Base-by-base conservation (phyloP, 2,329 filamentous ascomycete genomes). In the Penicillium sclerotigenum region DNA sequence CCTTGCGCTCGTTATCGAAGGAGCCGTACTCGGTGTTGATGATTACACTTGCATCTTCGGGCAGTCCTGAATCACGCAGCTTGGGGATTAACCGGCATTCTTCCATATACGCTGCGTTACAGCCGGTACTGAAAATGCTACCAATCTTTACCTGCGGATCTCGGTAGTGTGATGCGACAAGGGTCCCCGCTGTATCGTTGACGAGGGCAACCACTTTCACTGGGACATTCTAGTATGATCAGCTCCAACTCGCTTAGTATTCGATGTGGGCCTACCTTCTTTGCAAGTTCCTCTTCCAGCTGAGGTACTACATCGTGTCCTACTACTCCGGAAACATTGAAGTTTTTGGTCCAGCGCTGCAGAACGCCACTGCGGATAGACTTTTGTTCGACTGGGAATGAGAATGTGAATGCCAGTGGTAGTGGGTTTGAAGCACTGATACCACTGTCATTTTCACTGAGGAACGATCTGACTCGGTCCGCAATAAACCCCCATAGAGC, bases 41-140 rank as follows among this genome's bases (percentile, higher is more conserved):
- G 57, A 89, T 90, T 82, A 96, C 94, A 37, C 84, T 88, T 36
- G 84, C 83, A 52, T 90, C 84, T 0, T 88, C 79, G 42, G 89
- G 85, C 33, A 96, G 82, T 64, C 91, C 90, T 79, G 90, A 82
- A 74, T 91, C 83, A 13, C 86, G 88, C 41, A 97, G 83, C 80
- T 97, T 97, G 55, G 91, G 91, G 60, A 96, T 91, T 7, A 85
- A 87, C 54, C 88, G 88, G 64, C 84, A 87, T 66, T 91, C 76
- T 76, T 97, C 92, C 87, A 97, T 94, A 79, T 97, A 97, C 31
- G 92, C 92, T 31, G 91, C 91, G 67, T 97, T 97, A 79, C 91
- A 96, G 54, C 92, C 92, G 6, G 93, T 97, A 66, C 93, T 92
- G 67, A 97, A 96, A 69, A 97, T 96, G 74, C 91, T 96, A 50